Conservation (phyloP, 768 basidiomycete genomes). For the Tylopilus sp. region DNA sequence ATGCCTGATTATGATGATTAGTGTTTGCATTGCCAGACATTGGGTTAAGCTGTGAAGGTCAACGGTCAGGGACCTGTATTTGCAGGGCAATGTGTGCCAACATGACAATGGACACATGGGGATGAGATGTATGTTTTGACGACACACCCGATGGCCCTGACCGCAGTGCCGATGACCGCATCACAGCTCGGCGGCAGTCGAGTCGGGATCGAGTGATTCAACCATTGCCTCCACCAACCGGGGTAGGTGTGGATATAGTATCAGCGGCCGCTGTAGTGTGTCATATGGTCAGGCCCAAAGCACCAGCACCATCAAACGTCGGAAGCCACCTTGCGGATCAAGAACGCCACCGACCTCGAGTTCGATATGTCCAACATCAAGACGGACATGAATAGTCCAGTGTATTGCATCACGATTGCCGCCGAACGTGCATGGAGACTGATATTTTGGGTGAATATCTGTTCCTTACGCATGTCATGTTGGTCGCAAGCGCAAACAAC, state of each 20-base stretch:
- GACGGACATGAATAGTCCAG: slow-evolving; percentile 92
- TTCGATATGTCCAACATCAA: slow-evolving; percentile 85
- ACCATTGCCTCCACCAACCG: slow-evolving; percentile 92
- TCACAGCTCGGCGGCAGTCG: slow-evolving; percentile 68
- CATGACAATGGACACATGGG: not conserved
- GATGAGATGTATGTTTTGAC: slow-evolving; percentile 71
- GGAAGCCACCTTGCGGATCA: slow-evolving; percentile 75
- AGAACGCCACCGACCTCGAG: slow-evolving; percentile 74
- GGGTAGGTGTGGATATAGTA: slow-evolving; percentile 81
- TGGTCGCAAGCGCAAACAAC: slow-evolving; percentile 79
- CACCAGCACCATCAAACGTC: too few species aligned
- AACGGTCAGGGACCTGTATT: slow-evolving; percentile 75
- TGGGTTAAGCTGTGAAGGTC: slow-evolving; percentile 89
- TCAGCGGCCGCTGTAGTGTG: slow-evolving; percentile 65
- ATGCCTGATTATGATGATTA: too few species aligned
- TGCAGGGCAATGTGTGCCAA: not conserved
- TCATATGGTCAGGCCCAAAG: too few species aligned
- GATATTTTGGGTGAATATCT: slow-evolving; percentile 62
- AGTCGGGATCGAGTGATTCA: slow-evolving; percentile 92
- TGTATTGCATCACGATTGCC: slow-evolving; percentile 79
- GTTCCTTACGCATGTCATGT: slow-evolving; percentile 65
- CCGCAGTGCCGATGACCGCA: slow-evolving; percentile 85
- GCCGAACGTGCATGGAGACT: slow-evolving; percentile 79
- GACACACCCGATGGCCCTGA: slow-evolving; percentile 92
- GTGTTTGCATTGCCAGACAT: too few species aligned